Conservation (phyloP, 176 grass and related monocot species). For the Panicum miliaceum region DNA sequence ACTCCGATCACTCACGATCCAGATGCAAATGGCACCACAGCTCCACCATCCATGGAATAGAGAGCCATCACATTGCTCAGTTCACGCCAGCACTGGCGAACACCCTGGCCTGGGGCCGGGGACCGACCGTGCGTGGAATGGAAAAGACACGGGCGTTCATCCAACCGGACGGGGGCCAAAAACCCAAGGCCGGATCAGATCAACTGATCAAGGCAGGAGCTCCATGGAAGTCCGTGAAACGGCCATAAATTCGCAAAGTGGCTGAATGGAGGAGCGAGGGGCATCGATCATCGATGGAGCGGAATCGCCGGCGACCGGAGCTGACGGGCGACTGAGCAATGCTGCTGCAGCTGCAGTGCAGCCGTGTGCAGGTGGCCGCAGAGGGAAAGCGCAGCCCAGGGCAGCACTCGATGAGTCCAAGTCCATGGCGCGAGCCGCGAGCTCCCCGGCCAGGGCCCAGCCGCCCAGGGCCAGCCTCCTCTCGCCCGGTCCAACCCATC, state of each 20-base stretch:
- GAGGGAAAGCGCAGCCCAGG: constrained; percentile 5
- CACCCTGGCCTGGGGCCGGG: background rate
- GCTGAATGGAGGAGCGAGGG: background rate
- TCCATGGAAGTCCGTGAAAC: constrained; percentile 33
- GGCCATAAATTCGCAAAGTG: constrained; percentile 14
- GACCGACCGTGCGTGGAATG: background rate
- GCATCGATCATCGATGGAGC: background rate
- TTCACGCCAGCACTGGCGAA: background rate
- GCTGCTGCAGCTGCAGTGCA: background rate
- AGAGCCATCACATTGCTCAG: background rate
- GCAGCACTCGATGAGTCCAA: constrained; percentile 46
- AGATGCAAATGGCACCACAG: background rate
- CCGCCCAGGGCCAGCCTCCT: no score
- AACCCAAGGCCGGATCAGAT: background rate
- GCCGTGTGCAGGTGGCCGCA: background rate
- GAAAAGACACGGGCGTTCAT: background rate
- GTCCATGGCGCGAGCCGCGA: constrained; percentile 30
- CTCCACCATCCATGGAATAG: background rate
- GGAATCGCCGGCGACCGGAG: constrained; percentile 22
- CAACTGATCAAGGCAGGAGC: background rate
- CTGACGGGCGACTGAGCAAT: constrained; percentile 10
- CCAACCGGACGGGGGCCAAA: background rate
- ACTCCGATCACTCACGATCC: no score
- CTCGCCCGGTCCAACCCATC: constrained; percentile 24
- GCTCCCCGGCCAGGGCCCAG: background rate